These are phyloP conservation scores for Guillardia theta DNA, from an alignment of 78 protist genomes.

Conservation along the genomic window DNA sequence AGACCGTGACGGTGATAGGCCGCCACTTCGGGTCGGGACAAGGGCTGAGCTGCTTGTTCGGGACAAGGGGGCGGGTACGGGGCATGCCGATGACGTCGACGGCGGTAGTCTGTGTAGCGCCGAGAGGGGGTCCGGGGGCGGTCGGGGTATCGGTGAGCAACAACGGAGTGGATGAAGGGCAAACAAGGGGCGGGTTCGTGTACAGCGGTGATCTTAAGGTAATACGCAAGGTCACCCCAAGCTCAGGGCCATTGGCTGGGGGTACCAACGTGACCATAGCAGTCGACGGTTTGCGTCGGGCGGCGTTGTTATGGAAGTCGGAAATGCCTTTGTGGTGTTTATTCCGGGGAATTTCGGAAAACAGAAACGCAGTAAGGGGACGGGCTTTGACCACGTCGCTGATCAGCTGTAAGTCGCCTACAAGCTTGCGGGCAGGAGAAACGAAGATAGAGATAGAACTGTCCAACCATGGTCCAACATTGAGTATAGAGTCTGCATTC, in stretches of 20 bases:
- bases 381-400: too few relatives aligned
- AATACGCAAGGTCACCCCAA: not conserved
- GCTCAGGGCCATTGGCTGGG: not conserved
- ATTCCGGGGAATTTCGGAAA: not conserved
- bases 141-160: not conserved
- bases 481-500: too few relatives aligned
- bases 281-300: too few relatives aligned
- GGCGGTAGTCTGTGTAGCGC: not conserved
- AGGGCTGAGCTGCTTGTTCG: not conserved
- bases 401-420: not conserved
- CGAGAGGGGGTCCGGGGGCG: not conserved
- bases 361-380: too few relatives aligned
- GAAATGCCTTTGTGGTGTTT: not conserved
- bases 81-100: not conserved
- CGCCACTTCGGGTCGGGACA: not conserved
- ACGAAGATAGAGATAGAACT: too few relatives aligned
- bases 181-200: not conserved
- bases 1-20: not conserved
- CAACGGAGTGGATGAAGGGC: not conserved
- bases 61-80: not conserved
- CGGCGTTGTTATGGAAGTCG: not conserved
- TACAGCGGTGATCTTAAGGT: not conserved
- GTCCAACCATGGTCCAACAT: too few relatives aligned
- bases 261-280: not conserved
- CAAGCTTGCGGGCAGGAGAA: not conserved